Evolutionary conservation across 345 rosid species (phyloP).

Genomic region (Gynandropsis gynandra): DNA sequence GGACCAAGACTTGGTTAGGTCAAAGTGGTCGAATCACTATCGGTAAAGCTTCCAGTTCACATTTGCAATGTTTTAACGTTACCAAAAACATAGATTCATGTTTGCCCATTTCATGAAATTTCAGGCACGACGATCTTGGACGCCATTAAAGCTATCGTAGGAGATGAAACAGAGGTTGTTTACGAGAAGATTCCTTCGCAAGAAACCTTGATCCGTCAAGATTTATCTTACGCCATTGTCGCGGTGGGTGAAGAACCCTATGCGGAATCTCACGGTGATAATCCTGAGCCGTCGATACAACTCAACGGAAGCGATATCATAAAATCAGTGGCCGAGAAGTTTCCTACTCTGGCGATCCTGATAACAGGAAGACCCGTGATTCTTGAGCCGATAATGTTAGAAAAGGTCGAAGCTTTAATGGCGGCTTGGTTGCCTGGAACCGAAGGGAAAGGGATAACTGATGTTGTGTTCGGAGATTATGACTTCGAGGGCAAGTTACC

Average conservation of each 20-base stretch:
- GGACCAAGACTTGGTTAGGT: conserved; percentile 75
- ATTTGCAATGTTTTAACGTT: not conserved
- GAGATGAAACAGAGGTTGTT: conserved; percentile 58
- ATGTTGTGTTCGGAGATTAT: conserved; percentile 29
- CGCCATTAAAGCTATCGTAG: conserved; percentile 57
- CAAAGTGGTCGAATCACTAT: conserved; percentile 69
- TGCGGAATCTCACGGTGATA: conserved; percentile 64
- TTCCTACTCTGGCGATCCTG: conserved; percentile 61
- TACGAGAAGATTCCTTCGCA: conserved; percentile 55
- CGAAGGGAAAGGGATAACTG: conserved; percentile 30
- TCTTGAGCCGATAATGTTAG: conserved; percentile 45
- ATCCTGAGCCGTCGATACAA: conserved; percentile 48
- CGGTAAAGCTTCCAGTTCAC: conserved; percentile 33
- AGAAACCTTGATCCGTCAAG: conserved; percentile 38
- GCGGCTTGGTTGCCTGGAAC: too few relatives aligned
- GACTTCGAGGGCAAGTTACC: conserved; percentile 29
- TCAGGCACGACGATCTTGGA: conserved; percentile 80
- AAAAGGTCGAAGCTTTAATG: conserved; percentile 54
- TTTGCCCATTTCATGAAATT: conserved; percentile 12
- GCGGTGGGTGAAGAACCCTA: conserved; percentile 80
- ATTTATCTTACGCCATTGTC: conserved; percentile 60
- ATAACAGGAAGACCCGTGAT: conserved; percentile 74
- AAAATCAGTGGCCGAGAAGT: conserved; percentile 42
- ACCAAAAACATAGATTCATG: not conserved
- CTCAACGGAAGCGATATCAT: conserved; percentile 46